Conservation (phyloP, 2,329 filamentous ascomycete genomes). For the Aschersonia sp. region DNA sequence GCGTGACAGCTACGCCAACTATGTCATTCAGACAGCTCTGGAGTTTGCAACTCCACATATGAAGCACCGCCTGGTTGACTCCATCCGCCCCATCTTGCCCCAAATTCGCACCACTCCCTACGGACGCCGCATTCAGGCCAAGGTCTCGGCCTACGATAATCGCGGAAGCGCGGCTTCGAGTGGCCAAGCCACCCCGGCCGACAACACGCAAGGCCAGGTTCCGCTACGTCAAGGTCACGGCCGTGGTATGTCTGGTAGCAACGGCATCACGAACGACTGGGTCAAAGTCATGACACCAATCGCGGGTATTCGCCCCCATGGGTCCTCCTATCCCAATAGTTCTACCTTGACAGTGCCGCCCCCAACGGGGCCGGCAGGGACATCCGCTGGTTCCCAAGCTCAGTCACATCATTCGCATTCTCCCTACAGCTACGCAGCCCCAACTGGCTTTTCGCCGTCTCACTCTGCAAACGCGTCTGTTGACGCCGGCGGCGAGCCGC, state of each 20-base stretch:
- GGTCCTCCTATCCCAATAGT: constrained; percentile 19
- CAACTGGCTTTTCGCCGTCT: constrained; percentile 12
- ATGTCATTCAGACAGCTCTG: constrained; percentile 91
- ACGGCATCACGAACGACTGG: constrained; percentile 12
- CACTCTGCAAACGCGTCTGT: constrained; percentile 10
- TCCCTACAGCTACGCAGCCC: constrained; percentile 13
- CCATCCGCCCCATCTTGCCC: constrained; percentile 72
- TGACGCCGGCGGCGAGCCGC: constrained; percentile 17
- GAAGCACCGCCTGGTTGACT: constrained; percentile 65
- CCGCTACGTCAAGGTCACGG: constrained; percentile 28
- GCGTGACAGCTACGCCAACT: constrained; percentile 89
- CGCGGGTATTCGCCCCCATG: constrained; percentile 16
- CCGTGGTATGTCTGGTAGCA: constrained; percentile 27
- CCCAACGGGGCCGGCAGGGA: constrained; percentile 6
- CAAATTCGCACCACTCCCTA: constrained; percentile 83
- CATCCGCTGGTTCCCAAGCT: constrained; percentile 11
- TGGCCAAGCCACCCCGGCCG: constrained; percentile 36
- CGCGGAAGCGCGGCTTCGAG: constrained; percentile 27
- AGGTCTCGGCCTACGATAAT: constrained; percentile 54
- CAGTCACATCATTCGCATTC: constrained; percentile 7
- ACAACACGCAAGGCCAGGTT: constrained; percentile 39
- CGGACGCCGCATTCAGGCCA: constrained; percentile 82
- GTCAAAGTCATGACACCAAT: constrained; percentile 7
- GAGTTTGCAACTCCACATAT: constrained; percentile 65
- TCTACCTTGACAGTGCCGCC: constrained; percentile 16